These are phyloP conservation scores for Globisporangium radiosum DNA, from an alignment of 352 stramenopile genomes.

Conservation along the genomic window DNA sequence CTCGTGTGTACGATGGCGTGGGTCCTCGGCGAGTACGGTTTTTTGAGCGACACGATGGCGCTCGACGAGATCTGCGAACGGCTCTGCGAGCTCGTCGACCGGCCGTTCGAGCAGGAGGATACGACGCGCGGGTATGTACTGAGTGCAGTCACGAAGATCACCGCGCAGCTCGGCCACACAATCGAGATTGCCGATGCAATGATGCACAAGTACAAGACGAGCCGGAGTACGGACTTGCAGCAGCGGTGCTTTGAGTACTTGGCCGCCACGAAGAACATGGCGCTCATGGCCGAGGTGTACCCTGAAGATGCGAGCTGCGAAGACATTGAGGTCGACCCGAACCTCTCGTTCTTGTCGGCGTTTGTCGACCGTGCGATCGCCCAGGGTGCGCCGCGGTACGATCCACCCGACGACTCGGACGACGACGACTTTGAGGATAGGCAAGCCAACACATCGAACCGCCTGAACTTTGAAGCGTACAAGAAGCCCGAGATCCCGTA, in stretches of 20 bases:
- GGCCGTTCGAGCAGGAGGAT: slow-evolving; percentile 79
- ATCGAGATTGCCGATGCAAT: slow-evolving; percentile 88
- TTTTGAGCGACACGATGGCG: slow-evolving; percentile 91
- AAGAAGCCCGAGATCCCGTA: slow-evolving; percentile 89
- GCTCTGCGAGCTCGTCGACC: slow-evolving; percentile 91
- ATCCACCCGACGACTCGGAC: slow-evolving; percentile 93
- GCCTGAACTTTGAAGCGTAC: slow-evolving; percentile 85
- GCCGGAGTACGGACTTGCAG: slow-evolving; percentile 94
- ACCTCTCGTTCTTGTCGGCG: slow-evolving; percentile 93
- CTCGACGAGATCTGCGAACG: slow-evolving; percentile 93
- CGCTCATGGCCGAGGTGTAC: slow-evolving; percentile 89
- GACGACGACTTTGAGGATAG: slow-evolving; percentile 87
- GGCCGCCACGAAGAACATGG: slow-evolving; percentile 88
- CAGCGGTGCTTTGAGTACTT: slow-evolving; percentile 99
- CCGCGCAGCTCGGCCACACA: slow-evolving; percentile 91
- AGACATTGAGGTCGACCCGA: slow-evolving; percentile 94
- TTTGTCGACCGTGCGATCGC: slow-evolving; percentile 92
- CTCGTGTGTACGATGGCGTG: slow-evolving; percentile 97
- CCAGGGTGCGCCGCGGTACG: slow-evolving; percentile 92
- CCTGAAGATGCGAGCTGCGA: slow-evolving; percentile 96
- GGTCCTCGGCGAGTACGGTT: slow-evolving; percentile 99
- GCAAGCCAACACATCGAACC: slow-evolving; percentile 50
- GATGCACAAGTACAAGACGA: slow-evolving; percentile 96
- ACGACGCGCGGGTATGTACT: slow-evolving; percentile 95
- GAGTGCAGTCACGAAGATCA: slow-evolving; percentile 97